Conservation (phyloP, 371 early-diverging fungal genomes). For the Capniomyces stellatus region DNA sequence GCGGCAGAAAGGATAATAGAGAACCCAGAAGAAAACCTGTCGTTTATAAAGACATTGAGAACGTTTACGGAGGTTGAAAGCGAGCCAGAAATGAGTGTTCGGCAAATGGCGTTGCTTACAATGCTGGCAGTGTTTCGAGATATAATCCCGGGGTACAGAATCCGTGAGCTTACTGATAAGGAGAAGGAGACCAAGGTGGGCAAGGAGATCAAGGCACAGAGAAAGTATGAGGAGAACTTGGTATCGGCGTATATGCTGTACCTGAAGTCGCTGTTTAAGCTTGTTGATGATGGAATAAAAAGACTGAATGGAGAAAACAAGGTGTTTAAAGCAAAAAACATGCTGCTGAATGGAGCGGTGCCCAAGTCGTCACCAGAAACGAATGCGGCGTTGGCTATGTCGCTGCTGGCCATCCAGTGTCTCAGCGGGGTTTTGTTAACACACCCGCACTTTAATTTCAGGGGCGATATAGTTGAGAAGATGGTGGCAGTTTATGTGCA, state of each 20-base stretch:
- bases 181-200: slow-evolving; percentile 60
- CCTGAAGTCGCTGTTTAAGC: slow-evolving; percentile 40
- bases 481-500: slow-evolving; percentile 34
- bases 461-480: slow-evolving; percentile 64
- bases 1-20: slow-evolving; percentile 53
- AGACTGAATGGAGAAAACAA: background rate
- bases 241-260: slow-evolving; percentile 64
- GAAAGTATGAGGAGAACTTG: slow-evolving; percentile 68
- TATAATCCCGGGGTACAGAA: slow-evolving; percentile 86
- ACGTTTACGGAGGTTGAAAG: background rate
- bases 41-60: background rate
- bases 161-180: slow-evolving; percentile 63
- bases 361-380: slow-evolving; percentile 19
- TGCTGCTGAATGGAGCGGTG: too few species aligned
- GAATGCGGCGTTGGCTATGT: slow-evolving; percentile 11
- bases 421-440: slow-evolving; percentile 54
- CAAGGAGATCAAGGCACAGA: slow-evolving; percentile 70
- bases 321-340: slow-evolving; percentile 17
- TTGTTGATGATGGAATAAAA: background rate
- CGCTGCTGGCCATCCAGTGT: slow-evolving; percentile 26
- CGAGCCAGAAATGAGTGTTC: slow-evolving; percentile 26
- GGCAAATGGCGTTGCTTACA: slow-evolving; percentile 58
- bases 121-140: slow-evolving; percentile 82
- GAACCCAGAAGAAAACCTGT: slow-evolving; percentile 48
- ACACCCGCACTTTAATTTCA: slow-evolving; percentile 83